phyloP scores from a whole-genome alignment of 2,329 filamentous ascomycete species.

The Biscogniauxia sp. region DNA sequence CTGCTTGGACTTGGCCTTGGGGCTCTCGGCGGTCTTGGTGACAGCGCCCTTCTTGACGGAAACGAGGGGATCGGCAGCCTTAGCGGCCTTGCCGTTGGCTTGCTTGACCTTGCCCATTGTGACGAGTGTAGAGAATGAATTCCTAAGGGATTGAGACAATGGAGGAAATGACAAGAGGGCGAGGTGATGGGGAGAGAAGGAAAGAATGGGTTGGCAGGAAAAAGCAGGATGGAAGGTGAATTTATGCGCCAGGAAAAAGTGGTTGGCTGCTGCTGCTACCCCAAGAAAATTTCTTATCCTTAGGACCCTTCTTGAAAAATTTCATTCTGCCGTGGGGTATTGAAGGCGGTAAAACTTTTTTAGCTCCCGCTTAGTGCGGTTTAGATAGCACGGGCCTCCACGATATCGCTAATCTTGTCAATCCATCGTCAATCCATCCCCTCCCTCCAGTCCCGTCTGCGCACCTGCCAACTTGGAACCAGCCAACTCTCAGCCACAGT shows the following conservation, averaged over 20 bases:
- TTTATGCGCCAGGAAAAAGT: constrained; percentile 22
- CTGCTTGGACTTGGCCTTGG: constrained; percentile 67
- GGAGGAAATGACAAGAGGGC: constrained; percentile 4
- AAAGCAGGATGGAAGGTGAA: constrained; percentile 12
- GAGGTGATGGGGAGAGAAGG: constrained; percentile 7
- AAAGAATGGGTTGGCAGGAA: constrained; percentile 2
- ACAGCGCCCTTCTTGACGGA: constrained; percentile 65
- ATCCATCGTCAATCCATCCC: neutral
- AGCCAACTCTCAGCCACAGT: too few species aligned
- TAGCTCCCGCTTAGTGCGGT: constrained; percentile 1
- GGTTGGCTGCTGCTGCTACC: constrained; percentile 15
- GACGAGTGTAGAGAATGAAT: constrained; percentile 23
- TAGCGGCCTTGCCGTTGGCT: constrained; percentile 51
- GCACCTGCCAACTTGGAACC: too few species aligned
- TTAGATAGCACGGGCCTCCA: constrained; percentile 11
- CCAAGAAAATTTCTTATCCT: constrained; percentile 10
- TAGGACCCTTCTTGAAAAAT: constrained; percentile 22
- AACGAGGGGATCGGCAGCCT: constrained; percentile 49
- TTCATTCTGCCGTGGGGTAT: constrained; percentile 28
- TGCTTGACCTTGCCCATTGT: constrained; percentile 68
- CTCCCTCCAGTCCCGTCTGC: too few species aligned
- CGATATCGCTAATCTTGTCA: neutral
- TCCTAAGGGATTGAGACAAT: neutral
- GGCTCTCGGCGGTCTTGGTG: constrained; percentile 63
- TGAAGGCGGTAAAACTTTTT: constrained; percentile 28